phyloP scores from a whole-genome alignment of 139 green algal genomes.

The Chara braunii region DNA sequence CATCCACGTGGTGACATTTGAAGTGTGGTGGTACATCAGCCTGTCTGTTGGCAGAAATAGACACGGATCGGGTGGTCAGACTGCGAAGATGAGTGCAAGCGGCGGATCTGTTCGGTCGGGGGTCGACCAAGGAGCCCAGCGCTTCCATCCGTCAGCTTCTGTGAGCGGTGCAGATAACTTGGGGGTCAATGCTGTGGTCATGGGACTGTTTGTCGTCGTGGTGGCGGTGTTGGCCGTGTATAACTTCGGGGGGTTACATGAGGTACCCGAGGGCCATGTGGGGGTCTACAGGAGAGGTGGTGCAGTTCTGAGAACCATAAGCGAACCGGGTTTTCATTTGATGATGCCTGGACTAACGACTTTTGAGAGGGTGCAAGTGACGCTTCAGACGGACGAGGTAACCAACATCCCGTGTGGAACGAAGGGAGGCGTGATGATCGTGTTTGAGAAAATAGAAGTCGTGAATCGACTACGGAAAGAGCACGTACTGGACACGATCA shows the following conservation, averaged over 20 bases:
- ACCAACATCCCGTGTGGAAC: constrained; percentile 51
- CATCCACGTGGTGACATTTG: too few species aligned
- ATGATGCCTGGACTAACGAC: constrained; percentile 45
- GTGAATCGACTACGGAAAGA: constrained; percentile 48
- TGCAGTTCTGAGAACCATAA: constrained; percentile 40
- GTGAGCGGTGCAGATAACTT: too few species aligned
- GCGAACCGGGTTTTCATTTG: constrained; percentile 40
- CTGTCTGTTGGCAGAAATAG: too few species aligned
- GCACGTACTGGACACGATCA: constrained; percentile 47
- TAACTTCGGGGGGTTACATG: constrained; percentile 25
- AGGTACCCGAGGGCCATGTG: constrained; percentile 47
- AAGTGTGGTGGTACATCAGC: too few species aligned
- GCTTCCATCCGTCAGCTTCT: too few species aligned
- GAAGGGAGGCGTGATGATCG: constrained; percentile 50
- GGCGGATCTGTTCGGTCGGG: too few species aligned
- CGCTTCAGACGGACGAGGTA: constrained; percentile 54
- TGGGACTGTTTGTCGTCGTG: too few species aligned
- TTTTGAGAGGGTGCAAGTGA: constrained; percentile 50
- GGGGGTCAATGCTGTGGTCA: too few species aligned
- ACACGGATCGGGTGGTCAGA: too few species aligned
- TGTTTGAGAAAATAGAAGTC: constrained; percentile 57
- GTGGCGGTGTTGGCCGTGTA: neutral
- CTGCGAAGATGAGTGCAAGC: too few species aligned
- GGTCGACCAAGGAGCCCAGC: too few species aligned
- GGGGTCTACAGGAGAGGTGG: constrained; percentile 53